phyloP scores from a whole-genome alignment of 2,329 filamentous ascomycete species.

The Calonectria henricotiae region DNA sequence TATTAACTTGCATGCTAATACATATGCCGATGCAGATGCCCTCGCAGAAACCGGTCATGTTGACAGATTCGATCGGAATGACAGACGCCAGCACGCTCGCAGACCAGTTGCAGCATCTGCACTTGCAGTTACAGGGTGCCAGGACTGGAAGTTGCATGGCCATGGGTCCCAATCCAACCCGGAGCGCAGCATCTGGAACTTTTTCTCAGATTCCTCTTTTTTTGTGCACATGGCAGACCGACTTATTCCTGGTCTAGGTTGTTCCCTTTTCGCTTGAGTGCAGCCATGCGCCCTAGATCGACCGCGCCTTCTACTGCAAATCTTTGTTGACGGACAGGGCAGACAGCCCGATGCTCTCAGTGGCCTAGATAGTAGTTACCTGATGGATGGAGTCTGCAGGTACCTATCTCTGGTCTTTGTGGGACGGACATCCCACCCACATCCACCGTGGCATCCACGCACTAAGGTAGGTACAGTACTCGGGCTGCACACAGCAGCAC shows the following conservation, averaged over 20 bases:
- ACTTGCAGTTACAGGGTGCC: slow-evolving; percentile 27
- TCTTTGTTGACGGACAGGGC: slow-evolving; percentile 6
- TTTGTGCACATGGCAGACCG: slow-evolving; percentile 2
- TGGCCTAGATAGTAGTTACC: not conserved
- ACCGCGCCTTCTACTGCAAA: not conserved
- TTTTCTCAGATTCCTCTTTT: slow-evolving; percentile 3
- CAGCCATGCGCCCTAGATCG: not conserved
- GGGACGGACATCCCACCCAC: slow-evolving; percentile 26
- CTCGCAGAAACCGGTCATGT: slow-evolving; percentile 18
- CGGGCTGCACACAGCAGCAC: not conserved
- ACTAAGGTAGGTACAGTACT: slow-evolving; percentile 37
- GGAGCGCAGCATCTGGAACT: slow-evolving; percentile 16
- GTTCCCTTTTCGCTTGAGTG: not conserved
- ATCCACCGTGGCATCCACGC: slow-evolving; percentile 32
- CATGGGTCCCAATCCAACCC: slow-evolving; percentile 24
- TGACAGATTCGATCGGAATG: slow-evolving; percentile 27
- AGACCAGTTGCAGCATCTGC: slow-evolving; percentile 27
- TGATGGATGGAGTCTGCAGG: slow-evolving; percentile 11
- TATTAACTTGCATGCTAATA: slow-evolving; percentile 17
- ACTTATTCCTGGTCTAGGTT: not conserved
- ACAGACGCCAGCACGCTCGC: slow-evolving; percentile 19
- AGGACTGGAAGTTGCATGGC: slow-evolving; percentile 18
- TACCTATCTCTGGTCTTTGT: slow-evolving; percentile 12
- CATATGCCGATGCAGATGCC: slow-evolving; percentile 17
- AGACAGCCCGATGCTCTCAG: slow-evolving; percentile 6